These are phyloP conservation scores for Annulohypoxylon bovei DNA, from an alignment of 495 filamentous ascomycete genomes.

Conservation along the genomic window DNA sequence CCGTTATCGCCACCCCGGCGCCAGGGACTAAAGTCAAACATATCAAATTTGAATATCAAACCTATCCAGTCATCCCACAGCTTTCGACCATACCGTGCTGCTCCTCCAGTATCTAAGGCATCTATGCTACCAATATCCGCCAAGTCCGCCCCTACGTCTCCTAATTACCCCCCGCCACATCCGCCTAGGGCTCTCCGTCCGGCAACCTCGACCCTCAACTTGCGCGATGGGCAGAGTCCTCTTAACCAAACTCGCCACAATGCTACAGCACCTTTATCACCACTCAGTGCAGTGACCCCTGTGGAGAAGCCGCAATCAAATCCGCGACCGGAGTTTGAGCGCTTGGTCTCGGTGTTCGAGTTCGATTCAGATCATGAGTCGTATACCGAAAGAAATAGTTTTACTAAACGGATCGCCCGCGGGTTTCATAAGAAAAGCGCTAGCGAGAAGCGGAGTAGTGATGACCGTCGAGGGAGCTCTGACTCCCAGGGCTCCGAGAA, in stretches of 20 bases:
- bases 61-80: constrained; percentile 18
- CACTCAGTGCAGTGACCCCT: constrained; percentile 15
- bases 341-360: constrained; percentile 45
- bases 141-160: constrained; percentile 34
- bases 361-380: constrained; percentile 45
- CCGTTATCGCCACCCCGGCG: constrained; percentile 34
- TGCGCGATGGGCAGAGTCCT: constrained; percentile 22
- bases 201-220: constrained; percentile 35
- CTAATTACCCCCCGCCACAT: constrained; percentile 39
- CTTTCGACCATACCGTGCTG: constrained; percentile 4
- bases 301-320: not conserved
- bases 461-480: constrained; percentile 15
- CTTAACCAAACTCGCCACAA: constrained; percentile 21
- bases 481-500: constrained; percentile 16
- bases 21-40: constrained; percentile 21
- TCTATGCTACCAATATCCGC: constrained; percentile 8
- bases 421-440: constrained; percentile 47
- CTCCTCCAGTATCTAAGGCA: not conserved
- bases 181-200: constrained; percentile 31
- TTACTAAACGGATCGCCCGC: constrained; percentile 43
- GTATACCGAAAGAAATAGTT: constrained; percentile 32
- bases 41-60: constrained; percentile 31
- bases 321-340: constrained; percentile 29
- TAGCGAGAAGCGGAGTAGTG: constrained; percentile 36
- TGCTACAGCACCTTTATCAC: constrained; percentile 11